These are phyloP conservation scores for Naganishia cerealis DNA, from an alignment of 1,284 basidiomycete species.

Conservation along the genomic window DNA sequence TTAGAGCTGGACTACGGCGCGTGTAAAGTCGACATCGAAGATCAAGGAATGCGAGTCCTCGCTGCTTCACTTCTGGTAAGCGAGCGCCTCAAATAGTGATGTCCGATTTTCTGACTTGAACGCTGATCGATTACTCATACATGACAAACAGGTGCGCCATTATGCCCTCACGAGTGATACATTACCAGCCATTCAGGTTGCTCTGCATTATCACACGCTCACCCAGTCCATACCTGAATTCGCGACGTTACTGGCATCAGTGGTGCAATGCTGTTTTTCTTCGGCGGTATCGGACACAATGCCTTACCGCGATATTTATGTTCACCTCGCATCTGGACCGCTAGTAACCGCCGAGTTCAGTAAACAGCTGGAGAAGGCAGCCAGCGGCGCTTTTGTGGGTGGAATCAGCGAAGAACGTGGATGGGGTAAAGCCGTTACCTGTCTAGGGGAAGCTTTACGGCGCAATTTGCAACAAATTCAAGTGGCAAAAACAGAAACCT, in stretches of 20 bases:
- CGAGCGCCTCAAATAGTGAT: neutral
- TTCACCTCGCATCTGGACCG: conserved; percentile 23
- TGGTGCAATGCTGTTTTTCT: conserved; percentile 15
- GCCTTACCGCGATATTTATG: conserved; percentile 35
- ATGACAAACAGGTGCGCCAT: neutral
- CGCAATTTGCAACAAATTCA: neutral
- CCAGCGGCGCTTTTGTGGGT: conserved; percentile 24
- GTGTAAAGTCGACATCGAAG: conserved; percentile 16
- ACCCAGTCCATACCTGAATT: conserved; percentile 41
- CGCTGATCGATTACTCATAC: neutral
- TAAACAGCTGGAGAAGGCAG: neutral
- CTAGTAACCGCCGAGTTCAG: conserved; percentile 17
- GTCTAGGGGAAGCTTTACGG: conserved; percentile 12
- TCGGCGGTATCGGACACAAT: conserved; percentile 25
- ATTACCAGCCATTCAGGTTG: conserved; percentile 35
- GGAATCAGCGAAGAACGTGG: conserved; percentile 27
- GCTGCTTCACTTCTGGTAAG: conserved; percentile 26
- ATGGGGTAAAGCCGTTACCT: conserved; percentile 26
- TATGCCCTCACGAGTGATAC: neutral
- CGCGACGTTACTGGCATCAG: conserved; percentile 32
- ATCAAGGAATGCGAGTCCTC: conserved; percentile 2
- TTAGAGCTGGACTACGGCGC: conserved; percentile 26
- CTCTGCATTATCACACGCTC: conserved; percentile 42
- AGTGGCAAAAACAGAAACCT: neutral
- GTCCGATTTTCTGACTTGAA: neutral